Percentiles rank a stretch among this genome's conserved stretches.
These are phyloP conservation scores for Lachnellula subtilissima DNA, from an alignment of 2,329 filamentous ascomycete genomes.

Conservation along the genomic window DNA sequence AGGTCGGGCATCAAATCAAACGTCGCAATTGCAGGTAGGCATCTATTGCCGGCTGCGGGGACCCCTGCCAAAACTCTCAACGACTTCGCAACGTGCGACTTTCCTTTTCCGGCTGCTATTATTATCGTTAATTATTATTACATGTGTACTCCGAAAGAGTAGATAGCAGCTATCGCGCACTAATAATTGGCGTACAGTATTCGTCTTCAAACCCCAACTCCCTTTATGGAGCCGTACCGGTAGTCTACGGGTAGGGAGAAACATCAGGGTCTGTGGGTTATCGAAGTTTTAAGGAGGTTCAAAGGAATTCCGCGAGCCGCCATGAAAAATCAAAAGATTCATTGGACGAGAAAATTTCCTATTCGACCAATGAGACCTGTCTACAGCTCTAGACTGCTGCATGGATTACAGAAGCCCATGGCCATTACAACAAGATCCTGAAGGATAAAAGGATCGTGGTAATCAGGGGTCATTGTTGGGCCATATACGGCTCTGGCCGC, in stretches of 20 bases:
- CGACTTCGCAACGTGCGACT: slow-evolving; percentile 1
- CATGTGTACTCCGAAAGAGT: not conserved
- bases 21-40: not conserved
- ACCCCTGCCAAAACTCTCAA: slow-evolving; percentile 3
- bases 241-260: slow-evolving; percentile 12
- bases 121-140: not conserved
- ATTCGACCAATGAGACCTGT: slow-evolving; percentile 15
- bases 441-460: not conserved
- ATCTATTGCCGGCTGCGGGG: not conserved
- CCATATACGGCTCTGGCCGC: not conserved
- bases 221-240: no score
- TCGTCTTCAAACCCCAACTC: not conserved
- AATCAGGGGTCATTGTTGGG: not conserved
- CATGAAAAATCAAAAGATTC: slow-evolving; percentile 10
- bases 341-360: slow-evolving; percentile 22
- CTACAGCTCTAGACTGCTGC: slow-evolving; percentile 6
- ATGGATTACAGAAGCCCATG: not conserved
- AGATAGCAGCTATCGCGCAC: not conserved
- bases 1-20: not conserved
- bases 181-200: not conserved
- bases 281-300: slow-evolving; percentile 4
- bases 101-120: slow-evolving; percentile 1
- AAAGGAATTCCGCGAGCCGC: slow-evolving; percentile 14
- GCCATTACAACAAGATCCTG: not conserved
- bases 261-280: slow-evolving; percentile 3